phyloP scores from a whole-genome alignment of 768 basidiomycete species.

The Tulasnella sp. region DNA sequence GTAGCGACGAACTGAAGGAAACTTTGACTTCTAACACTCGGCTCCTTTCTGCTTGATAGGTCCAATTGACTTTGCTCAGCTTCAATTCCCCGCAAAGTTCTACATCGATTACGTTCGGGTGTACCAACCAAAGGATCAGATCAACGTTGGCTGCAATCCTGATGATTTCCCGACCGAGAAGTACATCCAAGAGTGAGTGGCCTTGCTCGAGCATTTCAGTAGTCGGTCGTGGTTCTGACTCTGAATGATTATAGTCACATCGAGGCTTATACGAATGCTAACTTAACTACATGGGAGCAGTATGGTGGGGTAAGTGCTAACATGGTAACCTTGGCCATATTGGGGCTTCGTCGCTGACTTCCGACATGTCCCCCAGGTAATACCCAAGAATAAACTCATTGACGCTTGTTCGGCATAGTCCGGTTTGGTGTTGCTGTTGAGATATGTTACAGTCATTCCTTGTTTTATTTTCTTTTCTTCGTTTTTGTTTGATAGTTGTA shows the following conservation, averaged over 20 bases:
- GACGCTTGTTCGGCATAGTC: constrained; percentile 36
- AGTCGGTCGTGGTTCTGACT: not conserved
- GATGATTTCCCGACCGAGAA: constrained; percentile 67
- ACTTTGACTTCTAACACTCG: not conserved
- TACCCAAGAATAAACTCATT: constrained; percentile 66
- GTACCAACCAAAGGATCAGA: constrained; percentile 67
- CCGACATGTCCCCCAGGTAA: constrained; percentile 61
- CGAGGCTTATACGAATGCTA: constrained; percentile 38
- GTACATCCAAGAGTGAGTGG: constrained; percentile 66
- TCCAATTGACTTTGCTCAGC: constrained; percentile 69
- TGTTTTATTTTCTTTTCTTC: not conserved
- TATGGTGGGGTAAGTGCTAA: constrained; percentile 5
- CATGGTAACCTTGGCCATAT: too few species aligned
- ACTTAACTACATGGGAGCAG: constrained; percentile 31
- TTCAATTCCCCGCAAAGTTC: constrained; percentile 72
- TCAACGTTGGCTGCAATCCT: constrained; percentile 85
- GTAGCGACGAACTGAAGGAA: constrained; percentile 39
- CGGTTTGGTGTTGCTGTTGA: not conserved
- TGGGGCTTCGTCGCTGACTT: not conserved
- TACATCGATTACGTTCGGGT: constrained; percentile 85
- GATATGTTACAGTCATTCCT: not conserved
- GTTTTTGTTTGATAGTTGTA: constrained; percentile 35
- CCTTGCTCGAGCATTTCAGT: not conserved
- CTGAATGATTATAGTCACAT: constrained; percentile 3
- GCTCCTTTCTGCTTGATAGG: constrained; percentile 42